Evolutionary conservation across 2,329 filamentous ascomycete genomes (phyloP).

Genomic region (Calonectria ilicicola): DNA sequence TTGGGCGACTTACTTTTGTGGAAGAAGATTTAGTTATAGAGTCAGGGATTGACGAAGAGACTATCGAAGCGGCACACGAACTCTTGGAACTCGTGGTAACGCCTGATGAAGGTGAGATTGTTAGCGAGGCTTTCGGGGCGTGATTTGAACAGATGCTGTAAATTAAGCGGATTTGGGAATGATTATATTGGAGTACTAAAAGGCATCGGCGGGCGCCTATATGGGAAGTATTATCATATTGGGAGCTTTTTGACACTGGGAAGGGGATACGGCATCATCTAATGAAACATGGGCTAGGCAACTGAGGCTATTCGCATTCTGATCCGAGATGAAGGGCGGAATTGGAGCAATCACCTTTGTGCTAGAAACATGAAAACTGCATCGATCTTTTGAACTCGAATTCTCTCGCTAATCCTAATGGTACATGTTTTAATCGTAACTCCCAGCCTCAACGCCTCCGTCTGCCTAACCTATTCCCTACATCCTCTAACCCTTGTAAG

Average conservation of each 20-base stretch:
- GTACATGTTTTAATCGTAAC: not conserved
- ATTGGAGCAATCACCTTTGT: no score
- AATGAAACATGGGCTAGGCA: not conserved
- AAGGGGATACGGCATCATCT: constrained; percentile 1
- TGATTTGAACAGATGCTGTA: constrained; percentile 29
- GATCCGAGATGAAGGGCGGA: not conserved
- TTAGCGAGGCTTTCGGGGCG: constrained; percentile 56
- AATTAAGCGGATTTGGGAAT: not conserved
- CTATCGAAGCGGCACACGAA: constrained; percentile 83
- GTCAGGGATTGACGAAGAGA: constrained; percentile 79
- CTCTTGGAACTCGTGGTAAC: constrained; percentile 85
- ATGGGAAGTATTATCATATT: not conserved
- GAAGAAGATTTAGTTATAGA: constrained; percentile 84
- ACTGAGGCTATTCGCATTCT: not conserved
- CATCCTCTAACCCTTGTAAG: constrained; percentile 34
- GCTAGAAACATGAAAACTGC: not conserved
- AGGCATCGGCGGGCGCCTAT: not conserved
- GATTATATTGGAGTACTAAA: constrained; percentile 9
- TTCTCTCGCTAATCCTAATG: not conserved
- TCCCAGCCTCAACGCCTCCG: not conserved
- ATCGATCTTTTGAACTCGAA: not conserved
- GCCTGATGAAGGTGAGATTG: constrained; percentile 71
- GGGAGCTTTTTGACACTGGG: not conserved
- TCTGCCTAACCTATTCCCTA: not conserved
- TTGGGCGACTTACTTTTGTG: constrained; percentile 88